Conservation (phyloP, 179 eudicot species). For the Beta lomatogona region DNA sequence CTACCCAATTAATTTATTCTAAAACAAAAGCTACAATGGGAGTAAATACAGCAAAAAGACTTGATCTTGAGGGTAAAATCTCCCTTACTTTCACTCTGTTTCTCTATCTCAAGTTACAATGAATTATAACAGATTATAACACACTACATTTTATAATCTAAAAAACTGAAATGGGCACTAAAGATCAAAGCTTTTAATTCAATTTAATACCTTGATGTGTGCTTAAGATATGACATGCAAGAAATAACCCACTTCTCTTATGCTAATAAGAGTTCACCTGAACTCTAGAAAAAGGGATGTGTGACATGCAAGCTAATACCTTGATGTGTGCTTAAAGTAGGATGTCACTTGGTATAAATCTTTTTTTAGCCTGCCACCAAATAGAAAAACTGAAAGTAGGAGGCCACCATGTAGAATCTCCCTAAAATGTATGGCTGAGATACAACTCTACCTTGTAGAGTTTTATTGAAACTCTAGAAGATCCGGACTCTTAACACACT, state of each 20-base stretch:
- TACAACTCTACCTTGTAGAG: no score
- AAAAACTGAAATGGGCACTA: constrained; percentile 19
- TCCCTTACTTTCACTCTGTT: neutral
- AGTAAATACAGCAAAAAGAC: constrained; percentile 10
- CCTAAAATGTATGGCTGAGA: no score
- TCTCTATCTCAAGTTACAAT: constrained; percentile 16
- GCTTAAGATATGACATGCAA: constrained; percentile 31
- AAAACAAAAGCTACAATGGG: neutral
- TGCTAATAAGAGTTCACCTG: constrained; percentile 2
- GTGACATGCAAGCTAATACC: no score
- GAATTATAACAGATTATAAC: constrained; percentile 14
- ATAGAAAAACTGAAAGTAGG: no score
- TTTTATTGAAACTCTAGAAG: no score
- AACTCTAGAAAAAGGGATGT: constrained; percentile 2
- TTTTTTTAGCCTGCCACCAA: no score
- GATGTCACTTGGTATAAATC: no score
- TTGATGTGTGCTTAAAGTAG: no score
- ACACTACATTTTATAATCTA: constrained; percentile 17
- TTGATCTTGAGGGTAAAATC: constrained; percentile 16
- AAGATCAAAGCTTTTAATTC: constrained; percentile 19
- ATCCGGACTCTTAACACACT: no score
- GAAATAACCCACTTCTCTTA: constrained; percentile 11
- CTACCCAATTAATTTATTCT: constrained; percentile 11
- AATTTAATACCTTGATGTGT: constrained; percentile 29
- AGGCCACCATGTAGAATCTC: no score